These are phyloP conservation scores for Leptographium radiaticola DNA, from an alignment of 2,329 filamentous ascomycete genomes.

Conservation along the genomic window DNA sequence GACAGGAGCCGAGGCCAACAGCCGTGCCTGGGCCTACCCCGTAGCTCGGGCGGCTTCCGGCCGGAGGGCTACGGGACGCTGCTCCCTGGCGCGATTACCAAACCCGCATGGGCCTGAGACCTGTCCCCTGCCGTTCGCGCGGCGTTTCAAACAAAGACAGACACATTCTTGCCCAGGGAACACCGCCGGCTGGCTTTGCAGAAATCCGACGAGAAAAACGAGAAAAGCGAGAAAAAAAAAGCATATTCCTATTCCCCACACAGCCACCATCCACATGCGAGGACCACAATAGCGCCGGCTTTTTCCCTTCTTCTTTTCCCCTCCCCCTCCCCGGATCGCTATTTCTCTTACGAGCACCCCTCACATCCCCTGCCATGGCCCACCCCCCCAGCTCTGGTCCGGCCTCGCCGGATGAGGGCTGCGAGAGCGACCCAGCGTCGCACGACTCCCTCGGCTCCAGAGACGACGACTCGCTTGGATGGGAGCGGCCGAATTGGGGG, in stretches of 20 bases:
- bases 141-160: too few species aligned
- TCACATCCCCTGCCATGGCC: slow-evolving; percentile 13
- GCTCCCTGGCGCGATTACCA: too few species aligned
- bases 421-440: slow-evolving; percentile 26
- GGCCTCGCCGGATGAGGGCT: slow-evolving; percentile 32
- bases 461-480: slow-evolving; percentile 15
- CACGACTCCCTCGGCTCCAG: slow-evolving; percentile 16
- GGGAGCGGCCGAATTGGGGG: not conserved
- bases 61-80: too few species aligned
- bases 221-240: not conserved
- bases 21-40: too few species aligned
- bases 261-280: not conserved
- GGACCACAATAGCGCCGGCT: not conserved
- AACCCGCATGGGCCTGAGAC: too few species aligned
- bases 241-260: not conserved
- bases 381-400: slow-evolving; percentile 23
- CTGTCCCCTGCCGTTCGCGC: too few species aligned
- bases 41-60: too few species aligned
- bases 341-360: not conserved
- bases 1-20: too few species aligned
- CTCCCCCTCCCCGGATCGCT: not conserved
- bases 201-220: not conserved
- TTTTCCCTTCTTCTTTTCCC: not conserved
- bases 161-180: too few species aligned
- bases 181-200: not conserved